phyloP scores from a whole-genome alignment of 1,139 yeast species.

The Candida smagusa region DNA sequence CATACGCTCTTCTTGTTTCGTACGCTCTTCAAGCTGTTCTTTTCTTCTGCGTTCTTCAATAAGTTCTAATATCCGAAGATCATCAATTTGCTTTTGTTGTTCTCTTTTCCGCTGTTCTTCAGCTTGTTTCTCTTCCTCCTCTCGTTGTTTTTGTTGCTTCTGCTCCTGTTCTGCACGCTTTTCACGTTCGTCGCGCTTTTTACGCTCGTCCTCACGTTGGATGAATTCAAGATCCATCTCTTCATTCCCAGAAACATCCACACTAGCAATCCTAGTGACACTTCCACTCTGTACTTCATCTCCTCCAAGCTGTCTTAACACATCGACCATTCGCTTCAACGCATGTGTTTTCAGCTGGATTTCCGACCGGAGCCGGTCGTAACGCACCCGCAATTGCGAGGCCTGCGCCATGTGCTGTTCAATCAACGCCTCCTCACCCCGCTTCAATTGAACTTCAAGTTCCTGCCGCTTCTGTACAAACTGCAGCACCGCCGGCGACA shows the following conservation, averaged over 20 bases:
- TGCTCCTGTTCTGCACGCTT: not conserved
- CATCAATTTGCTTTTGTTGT: not conserved
- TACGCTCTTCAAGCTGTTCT: not conserved
- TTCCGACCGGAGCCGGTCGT: too few relatives aligned
- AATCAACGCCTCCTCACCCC: not conserved
- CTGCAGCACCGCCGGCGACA: not conserved
- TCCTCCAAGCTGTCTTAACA: not conserved
- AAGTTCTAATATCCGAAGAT: too few relatives aligned
- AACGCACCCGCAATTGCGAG: too few relatives aligned
- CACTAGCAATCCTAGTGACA: too few relatives aligned
- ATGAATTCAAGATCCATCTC: too few relatives aligned
- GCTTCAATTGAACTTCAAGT: not conserved
- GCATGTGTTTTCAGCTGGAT: too few relatives aligned
- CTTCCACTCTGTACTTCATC: not conserved
- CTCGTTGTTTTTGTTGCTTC: not conserved
- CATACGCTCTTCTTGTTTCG: not conserved
- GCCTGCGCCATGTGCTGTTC: not conserved
- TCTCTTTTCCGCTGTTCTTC: not conserved
- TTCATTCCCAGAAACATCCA: too few relatives aligned
- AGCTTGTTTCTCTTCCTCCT: not conserved
- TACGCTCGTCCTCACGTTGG: too few relatives aligned
- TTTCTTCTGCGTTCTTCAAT: too few relatives aligned
- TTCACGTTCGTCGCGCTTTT: too few relatives aligned
- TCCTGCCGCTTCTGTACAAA: slow-evolving; percentile 1
- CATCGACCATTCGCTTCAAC: too few relatives aligned